These are phyloP conservation scores for Dioscorea zingiberensis DNA, from an alignment of 106 monocot species.

Conservation along the genomic window DNA sequence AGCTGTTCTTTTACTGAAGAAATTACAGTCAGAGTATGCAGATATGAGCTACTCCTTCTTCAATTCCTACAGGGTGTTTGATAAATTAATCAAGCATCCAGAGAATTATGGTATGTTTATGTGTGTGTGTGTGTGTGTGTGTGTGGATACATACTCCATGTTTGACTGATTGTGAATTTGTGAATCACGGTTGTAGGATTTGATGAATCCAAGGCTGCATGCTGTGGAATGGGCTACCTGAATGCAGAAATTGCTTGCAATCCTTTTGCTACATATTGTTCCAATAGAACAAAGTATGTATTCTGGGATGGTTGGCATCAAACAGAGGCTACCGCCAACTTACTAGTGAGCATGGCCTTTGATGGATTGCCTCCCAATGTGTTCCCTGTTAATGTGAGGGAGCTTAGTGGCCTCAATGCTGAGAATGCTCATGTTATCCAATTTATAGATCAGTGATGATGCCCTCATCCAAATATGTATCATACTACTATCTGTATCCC, in stretches of 20 bases:
- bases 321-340: background rate
- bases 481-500: no score
- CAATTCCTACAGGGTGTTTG: background rate
- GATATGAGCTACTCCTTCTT: background rate
- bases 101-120: background rate
- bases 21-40: background rate
- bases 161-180: background rate
- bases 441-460: no score
- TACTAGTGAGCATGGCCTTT: background rate
- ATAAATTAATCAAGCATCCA: background rate
- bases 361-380: background rate
- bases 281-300: background rate
- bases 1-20: background rate
- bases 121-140: background rate
- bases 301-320: background rate
- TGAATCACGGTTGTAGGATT: background rate
- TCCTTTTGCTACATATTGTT: background rate
- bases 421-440: no score
- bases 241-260: background rate
- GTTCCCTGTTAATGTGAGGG: background rate
- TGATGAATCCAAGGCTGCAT: background rate
- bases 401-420: background rate
- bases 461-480: no score
- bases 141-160: background rate
- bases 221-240: background rate